These are phyloP conservation scores for Beta corolliflora DNA, from an alignment of 179 eudicot species.

Conservation along the genomic window DNA sequence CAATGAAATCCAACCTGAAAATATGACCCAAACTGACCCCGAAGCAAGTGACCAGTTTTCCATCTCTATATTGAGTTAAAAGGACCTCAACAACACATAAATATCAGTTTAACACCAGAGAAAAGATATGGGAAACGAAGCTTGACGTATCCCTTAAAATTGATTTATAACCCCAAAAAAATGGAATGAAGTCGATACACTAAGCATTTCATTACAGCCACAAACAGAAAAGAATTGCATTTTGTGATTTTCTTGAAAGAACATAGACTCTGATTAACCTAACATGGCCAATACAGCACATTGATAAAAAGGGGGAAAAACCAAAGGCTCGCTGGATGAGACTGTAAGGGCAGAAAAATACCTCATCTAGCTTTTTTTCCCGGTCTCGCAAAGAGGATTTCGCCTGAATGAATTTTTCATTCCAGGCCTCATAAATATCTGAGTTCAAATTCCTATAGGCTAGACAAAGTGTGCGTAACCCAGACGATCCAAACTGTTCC, in stretches of 20 bases:
- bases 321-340: not conserved
- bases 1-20: too few relatives aligned
- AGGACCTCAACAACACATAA: not conserved
- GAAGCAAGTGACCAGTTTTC: not conserved
- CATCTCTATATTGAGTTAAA: not conserved
- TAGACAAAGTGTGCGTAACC: conserved; percentile 92
- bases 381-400: conserved; percentile 92
- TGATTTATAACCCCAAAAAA: not conserved
- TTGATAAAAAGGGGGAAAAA: not conserved
- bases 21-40: too few relatives aligned
- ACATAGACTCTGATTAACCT: not conserved
- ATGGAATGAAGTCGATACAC: not conserved
- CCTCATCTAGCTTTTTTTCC: conserved; percentile 96
- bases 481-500: conserved; percentile 94
- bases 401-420: conserved; percentile 92
- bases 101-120: not conserved
- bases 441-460: conserved; percentile 74
- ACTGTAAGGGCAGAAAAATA: conserved; percentile 23
- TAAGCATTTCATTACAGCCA: not conserved
- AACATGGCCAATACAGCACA: not conserved
- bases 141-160: not conserved
- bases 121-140: not conserved
- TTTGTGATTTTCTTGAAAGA: not conserved
- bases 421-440: conserved; percentile 78
- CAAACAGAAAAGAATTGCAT: not conserved